These are phyloP conservation scores for Podila clonocystis DNA, from an alignment of 192 early-diverging fungal genomes.

Conservation along the genomic window DNA sequence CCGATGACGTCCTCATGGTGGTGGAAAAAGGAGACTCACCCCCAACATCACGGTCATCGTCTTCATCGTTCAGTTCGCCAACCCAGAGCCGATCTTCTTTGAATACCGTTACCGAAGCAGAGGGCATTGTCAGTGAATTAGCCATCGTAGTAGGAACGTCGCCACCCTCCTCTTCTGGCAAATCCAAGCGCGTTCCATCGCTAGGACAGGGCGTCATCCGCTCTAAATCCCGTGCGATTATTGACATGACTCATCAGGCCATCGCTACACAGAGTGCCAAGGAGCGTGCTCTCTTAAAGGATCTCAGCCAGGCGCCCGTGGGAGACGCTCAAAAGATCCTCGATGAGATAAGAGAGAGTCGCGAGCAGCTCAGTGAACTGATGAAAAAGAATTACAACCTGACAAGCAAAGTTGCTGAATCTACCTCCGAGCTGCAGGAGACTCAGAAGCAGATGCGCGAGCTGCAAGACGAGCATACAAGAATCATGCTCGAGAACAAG, in stretches of 20 bases:
- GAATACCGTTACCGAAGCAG: background rate
- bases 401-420: background rate
- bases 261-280: background rate
- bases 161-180: background rate
- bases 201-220: background rate
- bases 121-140: background rate
- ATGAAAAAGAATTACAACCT: background rate
- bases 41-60: background rate
- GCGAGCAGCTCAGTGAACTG: background rate
- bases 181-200: background rate
- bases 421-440: background rate
- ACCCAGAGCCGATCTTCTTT: background rate
- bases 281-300: background rate
- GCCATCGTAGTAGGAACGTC: background rate
- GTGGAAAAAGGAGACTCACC: background rate
- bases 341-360: background rate
- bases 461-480: background rate
- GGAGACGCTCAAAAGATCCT: background rate
- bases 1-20: background rate
- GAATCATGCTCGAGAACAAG: background rate
- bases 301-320: background rate
- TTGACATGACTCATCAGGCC: background rate
- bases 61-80: background rate
- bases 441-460: background rate
- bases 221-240: background rate